phyloP scores from a whole-genome alignment of 305 asterid genomes.

The Fraxinus dipetala region DNA sequence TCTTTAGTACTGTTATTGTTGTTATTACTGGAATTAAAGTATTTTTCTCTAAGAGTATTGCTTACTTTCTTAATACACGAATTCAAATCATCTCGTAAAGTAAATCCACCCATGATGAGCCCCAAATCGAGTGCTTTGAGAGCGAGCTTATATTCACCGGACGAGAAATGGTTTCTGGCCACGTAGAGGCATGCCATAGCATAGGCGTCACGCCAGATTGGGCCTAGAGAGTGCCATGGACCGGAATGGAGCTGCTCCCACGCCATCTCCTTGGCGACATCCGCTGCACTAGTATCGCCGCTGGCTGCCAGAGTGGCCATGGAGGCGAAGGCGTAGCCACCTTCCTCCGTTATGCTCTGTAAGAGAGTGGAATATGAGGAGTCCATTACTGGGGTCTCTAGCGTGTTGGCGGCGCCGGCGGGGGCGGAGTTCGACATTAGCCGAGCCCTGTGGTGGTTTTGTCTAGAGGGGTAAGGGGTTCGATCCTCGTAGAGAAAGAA shows the following conservation, averaged over 20 bases:
- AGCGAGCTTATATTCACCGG: conserved; percentile 50
- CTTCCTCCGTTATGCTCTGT: conserved; percentile 62
- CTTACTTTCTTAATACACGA: conserved; percentile 38
- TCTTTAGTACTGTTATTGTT: conserved; percentile 10
- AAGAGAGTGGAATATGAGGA: conserved; percentile 41
- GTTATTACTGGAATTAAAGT: conserved; percentile 7
- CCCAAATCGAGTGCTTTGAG: conserved; percentile 79
- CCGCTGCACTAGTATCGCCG: conserved; percentile 85
- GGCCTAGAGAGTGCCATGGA: conserved; percentile 92
- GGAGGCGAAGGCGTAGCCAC: conserved; percentile 79
- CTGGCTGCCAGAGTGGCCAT: conserved; percentile 63
- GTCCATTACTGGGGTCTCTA: conserved; percentile 80
- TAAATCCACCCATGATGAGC: conserved; percentile 80
- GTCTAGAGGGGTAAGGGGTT: background rate
- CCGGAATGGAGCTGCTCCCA: conserved; percentile 99
- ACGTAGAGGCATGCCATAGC: conserved; percentile 80
- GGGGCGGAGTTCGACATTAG: conserved; percentile 32
- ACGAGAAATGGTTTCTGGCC: conserved; percentile 54
- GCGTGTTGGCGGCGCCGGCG: conserved; percentile 15
- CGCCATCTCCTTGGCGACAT: conserved; percentile 90
- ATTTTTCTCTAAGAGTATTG: conserved; percentile 28
- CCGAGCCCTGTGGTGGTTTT: conserved; percentile 26
- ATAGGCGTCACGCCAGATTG: conserved; percentile 93
- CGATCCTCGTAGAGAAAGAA: conserved; percentile 11
- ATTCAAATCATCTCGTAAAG: conserved; percentile 61